Conservation (phyloP, 306 rosid genomes). For the Pachyrhizus erosus region DNA sequence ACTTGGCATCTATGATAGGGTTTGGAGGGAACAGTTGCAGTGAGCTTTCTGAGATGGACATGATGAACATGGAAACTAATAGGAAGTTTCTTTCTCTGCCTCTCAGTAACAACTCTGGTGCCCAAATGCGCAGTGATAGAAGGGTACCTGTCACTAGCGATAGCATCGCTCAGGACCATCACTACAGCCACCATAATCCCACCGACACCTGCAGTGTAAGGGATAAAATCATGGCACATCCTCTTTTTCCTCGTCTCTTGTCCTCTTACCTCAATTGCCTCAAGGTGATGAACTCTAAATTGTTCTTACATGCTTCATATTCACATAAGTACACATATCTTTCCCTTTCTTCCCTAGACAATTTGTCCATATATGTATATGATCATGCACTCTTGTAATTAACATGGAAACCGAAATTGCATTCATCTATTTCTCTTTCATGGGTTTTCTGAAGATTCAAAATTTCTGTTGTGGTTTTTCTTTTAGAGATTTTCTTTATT, state of each 20-base stretch:
- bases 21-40: constrained; percentile 55
- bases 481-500: constrained; percentile 26
- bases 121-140: constrained; percentile 20
- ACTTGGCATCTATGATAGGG: constrained; percentile 51
- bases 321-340: not conserved
- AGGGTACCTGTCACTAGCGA: constrained; percentile 38
- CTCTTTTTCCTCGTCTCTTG: constrained; percentile 93
- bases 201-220: constrained; percentile 55
- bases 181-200: constrained; percentile 24
- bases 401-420: not conserved
- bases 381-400: not conserved
- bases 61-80: constrained; percentile 47
- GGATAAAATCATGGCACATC: constrained; percentile 96
- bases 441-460: not conserved
- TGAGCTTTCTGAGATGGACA: constrained; percentile 50
- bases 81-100: constrained; percentile 56
- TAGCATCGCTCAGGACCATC: constrained; percentile 26
- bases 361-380: not conserved
- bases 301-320: not conserved
- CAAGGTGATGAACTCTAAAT: constrained; percentile 56
- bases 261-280: constrained; percentile 90
- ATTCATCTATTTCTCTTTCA: not conserved
- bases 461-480: not conserved
- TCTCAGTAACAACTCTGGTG: constrained; percentile 27
- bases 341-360: not conserved